Evolutionary conservation across 2,329 filamentous ascomycete genomes (phyloP).

Genomic region (Plectosphaerella sp.): DNA sequence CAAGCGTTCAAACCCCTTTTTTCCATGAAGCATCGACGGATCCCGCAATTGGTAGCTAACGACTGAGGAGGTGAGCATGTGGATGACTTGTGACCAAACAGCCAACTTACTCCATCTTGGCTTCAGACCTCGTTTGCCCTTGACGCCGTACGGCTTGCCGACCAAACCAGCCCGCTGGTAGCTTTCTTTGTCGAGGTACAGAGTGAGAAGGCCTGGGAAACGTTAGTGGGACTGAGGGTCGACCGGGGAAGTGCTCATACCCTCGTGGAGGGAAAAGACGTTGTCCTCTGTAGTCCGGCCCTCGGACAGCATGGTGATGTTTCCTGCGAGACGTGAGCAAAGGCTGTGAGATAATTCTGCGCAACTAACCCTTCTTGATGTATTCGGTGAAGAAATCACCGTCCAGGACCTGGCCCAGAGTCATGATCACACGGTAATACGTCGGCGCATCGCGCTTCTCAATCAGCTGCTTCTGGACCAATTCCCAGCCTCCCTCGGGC

Average conservation of each 20-base stretch:
- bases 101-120: constrained; percentile 64
- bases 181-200: constrained; percentile 75
- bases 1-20: constrained; percentile 76
- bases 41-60: constrained; percentile 72
- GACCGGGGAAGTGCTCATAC: constrained; percentile 31
- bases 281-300: constrained; percentile 68
- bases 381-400: constrained; percentile 78
- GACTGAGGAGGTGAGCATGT: constrained; percentile 43
- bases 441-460: constrained; percentile 25
- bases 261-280: constrained; percentile 66
- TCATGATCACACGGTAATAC: constrained; percentile 70
- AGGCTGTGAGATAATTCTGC: neutral
- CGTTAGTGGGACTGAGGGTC: constrained; percentile 4
- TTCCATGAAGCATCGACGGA: constrained; percentile 75
- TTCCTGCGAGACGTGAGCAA: constrained; percentile 46
- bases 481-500: constrained; percentile 56
- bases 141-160: constrained; percentile 61
- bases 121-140: constrained; percentile 56
- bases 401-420: constrained; percentile 65
- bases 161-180: constrained; percentile 81
- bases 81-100: neutral
- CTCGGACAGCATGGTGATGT: constrained; percentile 79
- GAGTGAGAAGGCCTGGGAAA: constrained; percentile 57
- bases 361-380: constrained; percentile 65
- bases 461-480: constrained; percentile 49